Percentiles rank a stretch among this genome's conserved stretches.
Conservation (phyloP, 768 basidiomycete genomes). For the Tricholoma terreum region DNA sequence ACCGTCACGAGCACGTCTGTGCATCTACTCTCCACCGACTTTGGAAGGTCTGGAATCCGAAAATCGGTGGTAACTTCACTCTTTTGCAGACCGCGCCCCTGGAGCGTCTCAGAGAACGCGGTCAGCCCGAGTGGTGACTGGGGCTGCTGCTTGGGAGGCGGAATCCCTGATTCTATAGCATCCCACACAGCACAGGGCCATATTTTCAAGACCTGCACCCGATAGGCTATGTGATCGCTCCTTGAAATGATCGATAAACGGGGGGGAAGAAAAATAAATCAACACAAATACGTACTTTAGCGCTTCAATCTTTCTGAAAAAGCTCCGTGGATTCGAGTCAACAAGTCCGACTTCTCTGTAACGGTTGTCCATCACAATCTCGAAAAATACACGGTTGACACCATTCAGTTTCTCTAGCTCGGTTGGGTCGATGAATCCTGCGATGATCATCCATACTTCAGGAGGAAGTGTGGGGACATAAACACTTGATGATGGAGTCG, state of each 20-base stretch:
- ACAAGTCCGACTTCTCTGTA: conserved; percentile 25
- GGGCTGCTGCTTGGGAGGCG: no score
- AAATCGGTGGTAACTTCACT: conserved; percentile 9
- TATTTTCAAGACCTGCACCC: no score
- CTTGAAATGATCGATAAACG: no score
- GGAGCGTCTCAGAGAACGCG: no score
- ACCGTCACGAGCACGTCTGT: no score
- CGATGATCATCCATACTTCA: conserved; percentile 23
- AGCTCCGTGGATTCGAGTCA: conserved; percentile 15
- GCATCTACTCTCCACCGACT: no score
- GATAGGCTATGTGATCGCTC: no score
- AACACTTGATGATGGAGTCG: no score
- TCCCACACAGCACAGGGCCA: no score
- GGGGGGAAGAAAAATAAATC: background rate
- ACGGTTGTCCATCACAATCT: conserved; percentile 21
- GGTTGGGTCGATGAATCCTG: conserved; percentile 11
- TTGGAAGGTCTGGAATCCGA: no score
- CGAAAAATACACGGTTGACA: conserved; percentile 20
- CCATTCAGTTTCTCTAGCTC: conserved; percentile 16
- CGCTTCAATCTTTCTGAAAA: conserved; percentile 17
- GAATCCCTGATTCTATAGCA: no score
- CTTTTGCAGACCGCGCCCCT: conserved; percentile 14
- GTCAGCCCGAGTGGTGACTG: no score
- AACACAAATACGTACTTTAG: conserved; percentile 18
- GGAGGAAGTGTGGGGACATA: conserved; percentile 7